These are phyloP conservation scores for Mycena galericulata DNA, from an alignment of 768 basidiomycete genomes.

Conservation along the genomic window DNA sequence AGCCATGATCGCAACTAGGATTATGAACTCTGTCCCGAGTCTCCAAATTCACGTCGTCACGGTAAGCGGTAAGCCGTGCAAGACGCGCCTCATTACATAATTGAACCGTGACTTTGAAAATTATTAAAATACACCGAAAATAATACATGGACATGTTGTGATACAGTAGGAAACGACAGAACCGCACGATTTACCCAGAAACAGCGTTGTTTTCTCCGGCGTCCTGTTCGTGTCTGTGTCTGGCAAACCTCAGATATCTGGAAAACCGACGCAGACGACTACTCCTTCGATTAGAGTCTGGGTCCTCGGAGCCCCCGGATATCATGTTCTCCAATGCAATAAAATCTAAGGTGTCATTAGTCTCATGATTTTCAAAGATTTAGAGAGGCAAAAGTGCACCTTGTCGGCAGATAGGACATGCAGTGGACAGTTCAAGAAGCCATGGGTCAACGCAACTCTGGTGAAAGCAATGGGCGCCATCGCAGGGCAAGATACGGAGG, in stretches of 20 bases:
- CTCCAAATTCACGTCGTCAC: too few relatives aligned
- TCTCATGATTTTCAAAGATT: conserved; percentile 4
- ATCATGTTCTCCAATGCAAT: conserved; percentile 71
- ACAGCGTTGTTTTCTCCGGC: too few relatives aligned
- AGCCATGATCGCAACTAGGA: conserved; percentile 1
- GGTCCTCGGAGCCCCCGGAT: conserved; percentile 42
- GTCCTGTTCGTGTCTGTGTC: conserved; percentile 45
- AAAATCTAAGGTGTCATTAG: conserved; percentile 57
- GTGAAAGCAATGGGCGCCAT: conserved; percentile 92
- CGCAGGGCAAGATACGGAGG: conserved; percentile 89
- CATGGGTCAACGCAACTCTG: conserved; percentile 92
- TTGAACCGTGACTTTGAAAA: too few relatives aligned
- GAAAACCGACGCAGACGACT: conserved; percentile 57
- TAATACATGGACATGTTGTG: too few relatives aligned
- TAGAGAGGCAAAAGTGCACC: conserved; percentile 59
- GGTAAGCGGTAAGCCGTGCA: too few relatives aligned
- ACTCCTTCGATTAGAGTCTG: conserved; percentile 35
- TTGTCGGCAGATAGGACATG: conserved; percentile 93
- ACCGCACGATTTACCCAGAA: too few relatives aligned
- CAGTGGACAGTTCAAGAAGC: conserved; percentile 89
- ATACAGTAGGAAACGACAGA: too few relatives aligned
- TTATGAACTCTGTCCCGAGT: background rate
- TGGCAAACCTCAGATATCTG: conserved; percentile 67
- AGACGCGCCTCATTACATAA: too few relatives aligned
- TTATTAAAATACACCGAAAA: too few relatives aligned